Base-by-base conservation (phyloP, 1,284 basidiomycete species). In the Marasmius tenuissimus region DNA sequence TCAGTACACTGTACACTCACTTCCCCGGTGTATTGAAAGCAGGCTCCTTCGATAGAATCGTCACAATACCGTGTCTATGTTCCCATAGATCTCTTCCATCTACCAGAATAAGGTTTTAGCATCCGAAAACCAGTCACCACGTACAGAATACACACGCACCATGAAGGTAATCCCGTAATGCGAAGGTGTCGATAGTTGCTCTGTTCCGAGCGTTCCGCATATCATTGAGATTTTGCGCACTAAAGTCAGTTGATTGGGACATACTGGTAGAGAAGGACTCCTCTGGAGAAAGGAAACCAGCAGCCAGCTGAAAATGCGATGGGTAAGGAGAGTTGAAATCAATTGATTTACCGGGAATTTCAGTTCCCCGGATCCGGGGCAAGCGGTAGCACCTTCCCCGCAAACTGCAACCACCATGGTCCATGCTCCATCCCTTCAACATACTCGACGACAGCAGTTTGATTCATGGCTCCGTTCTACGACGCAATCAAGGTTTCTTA, bases 11-110 rank as follows among this genome's bases (percentile, higher is more conserved):
- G 52, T 27, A 18, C 38, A 62, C 71, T 51, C 64, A 86, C 86
- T 83, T 81, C 59, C 77, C 72, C 0, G 81, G 76, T 71, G 91
- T 92, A 73, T 89, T 84, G 65, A 93, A 92, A 3, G 78, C 72
- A 0, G 84, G 81, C 62, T 93, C 90, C 1, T 75, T 71, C 35
- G 78, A 75, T 58, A 93, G 72, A 14, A 89, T 65, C 1, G 71
- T 63, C 12, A 84, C 76, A 8, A 93, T 73, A 39, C 75, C 74
- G 27, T 79, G 66, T 53, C 82, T 82, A 39, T 69, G 77, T 18
- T 79, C 69, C 86, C 85, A 89, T 58, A 78, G 75, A 1, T 69
- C 67, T 20, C 72, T 68, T 18, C 82, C 81, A 66, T 78, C 88
- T 89, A 61, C 16, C 58, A 18, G 56, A 37, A 12, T 35, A 39